These are phyloP conservation scores for Prasinococcaceae sp. DNA, from an alignment of 139 green algal genomes.

Conservation along the genomic window DNA sequence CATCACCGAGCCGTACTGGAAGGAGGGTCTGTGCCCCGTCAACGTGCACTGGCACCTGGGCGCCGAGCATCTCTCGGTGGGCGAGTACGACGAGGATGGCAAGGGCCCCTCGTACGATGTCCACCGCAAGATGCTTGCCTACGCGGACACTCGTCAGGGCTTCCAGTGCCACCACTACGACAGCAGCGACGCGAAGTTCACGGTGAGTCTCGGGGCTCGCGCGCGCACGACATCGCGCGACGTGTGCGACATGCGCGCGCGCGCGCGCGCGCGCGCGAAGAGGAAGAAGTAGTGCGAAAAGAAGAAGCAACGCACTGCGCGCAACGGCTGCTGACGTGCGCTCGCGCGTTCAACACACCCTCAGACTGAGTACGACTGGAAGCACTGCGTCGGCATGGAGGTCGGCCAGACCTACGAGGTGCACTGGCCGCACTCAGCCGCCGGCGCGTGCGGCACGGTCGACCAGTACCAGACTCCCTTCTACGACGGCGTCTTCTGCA, in stretches of 20 bases:
- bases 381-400: slow-evolving; percentile 11
- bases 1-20: not conserved
- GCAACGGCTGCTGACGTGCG: too few relatives aligned
- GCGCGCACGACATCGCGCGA: too few relatives aligned
- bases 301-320: too few relatives aligned
- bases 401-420: slow-evolving; percentile 16
- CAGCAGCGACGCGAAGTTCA: not conserved
- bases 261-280: too few relatives aligned
- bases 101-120: not conserved
- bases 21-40: slow-evolving; percentile 5
- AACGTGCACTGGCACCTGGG: slow-evolving; percentile 21
- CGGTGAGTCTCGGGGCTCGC: too few relatives aligned
- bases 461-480: slow-evolving; percentile 9
- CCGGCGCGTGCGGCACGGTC: not conserved
- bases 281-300: too few relatives aligned
- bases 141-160: not conserved
- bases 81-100: slow-evolving; percentile 11
- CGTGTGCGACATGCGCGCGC: too few relatives aligned
- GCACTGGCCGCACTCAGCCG: slow-evolving; percentile 14
- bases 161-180: slow-evolving; percentile 6
- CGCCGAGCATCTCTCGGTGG: slow-evolving; percentile 10
- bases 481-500: slow-evolving; percentile 13
- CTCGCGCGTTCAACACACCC: too few relatives aligned
- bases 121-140: not conserved
- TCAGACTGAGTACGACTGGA: slow-evolving; percentile 17